Evolutionary conservation across 108 stramenopile species (phyloP), one percentile per base, ranked within the genome.

Genomic region (Cyclotella cryptica): DNA sequence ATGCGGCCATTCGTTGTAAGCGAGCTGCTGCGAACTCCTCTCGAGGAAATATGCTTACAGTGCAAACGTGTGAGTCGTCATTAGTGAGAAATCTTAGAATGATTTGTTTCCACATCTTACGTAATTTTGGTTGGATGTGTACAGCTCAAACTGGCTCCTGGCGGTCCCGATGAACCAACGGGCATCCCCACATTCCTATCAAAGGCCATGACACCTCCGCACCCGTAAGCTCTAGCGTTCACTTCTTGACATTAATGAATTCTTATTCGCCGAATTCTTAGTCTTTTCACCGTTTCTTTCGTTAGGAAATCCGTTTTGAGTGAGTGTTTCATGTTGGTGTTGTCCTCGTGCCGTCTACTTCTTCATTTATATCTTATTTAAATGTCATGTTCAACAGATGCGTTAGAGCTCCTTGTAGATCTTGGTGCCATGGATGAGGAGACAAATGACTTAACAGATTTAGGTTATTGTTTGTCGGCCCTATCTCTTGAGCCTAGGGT

Each of bases 171-270:
- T 47, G 92, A 90, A 26, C 64, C 74, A 0, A 87, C 89, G 65
- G 92, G 90, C 28, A 88, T 93, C 57, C 87, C 88, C 0, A 81
- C 84, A 27, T 90, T 93, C 65, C 67, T 93, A 63, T 65, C 79
- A 0, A 89, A 89, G 67, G 92, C 92, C 26, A 85, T 93, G 65
- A 83, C 85, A 22, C 86, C 89, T n/a, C 92, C 92, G 4, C 92
- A 93, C 64, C 69, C 80, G 41, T 72, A 49, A 72, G 72, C 5
- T 8, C 1, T 35, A 10, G 6, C 13, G 21, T 22, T 15, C 14
- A 35, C 8, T 45, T 45, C 1, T 47, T 28, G 18, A 66, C 11
- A 28, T 47, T 24, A 14, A n/a, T 35, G 41, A 12, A 7, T n/a
- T 40, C 24, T 54, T 14, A 35, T 40, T 19, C 3, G 1, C 30